Evolutionary conservation across 1,284 basidiomycete genomes (phyloP).

Genomic region (Quambalaria eucalypti): DNA sequence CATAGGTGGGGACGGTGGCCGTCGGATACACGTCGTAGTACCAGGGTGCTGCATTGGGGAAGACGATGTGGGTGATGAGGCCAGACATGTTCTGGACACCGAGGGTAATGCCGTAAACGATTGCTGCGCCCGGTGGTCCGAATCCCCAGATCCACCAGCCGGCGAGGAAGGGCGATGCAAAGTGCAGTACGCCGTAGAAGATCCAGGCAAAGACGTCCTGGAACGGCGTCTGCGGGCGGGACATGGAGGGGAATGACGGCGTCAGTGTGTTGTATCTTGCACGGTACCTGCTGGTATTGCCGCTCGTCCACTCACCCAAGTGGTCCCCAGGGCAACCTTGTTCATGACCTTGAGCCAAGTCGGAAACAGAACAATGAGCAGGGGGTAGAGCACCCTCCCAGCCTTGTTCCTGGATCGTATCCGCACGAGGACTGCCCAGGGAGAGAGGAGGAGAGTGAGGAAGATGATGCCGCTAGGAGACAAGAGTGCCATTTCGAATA

Average conservation of each 20-base stretch:
- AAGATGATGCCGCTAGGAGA: slow-evolving; percentile 13
- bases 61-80: slow-evolving; percentile 23
- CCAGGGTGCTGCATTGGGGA: slow-evolving; percentile 29
- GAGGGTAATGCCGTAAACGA: slow-evolving; percentile 19
- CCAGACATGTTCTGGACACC: slow-evolving; percentile 28
- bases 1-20: slow-evolving; percentile 19
- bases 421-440: slow-evolving; percentile 13
- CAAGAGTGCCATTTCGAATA: slow-evolving; percentile 11
- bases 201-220: slow-evolving; percentile 9
- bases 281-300: too few species aligned
- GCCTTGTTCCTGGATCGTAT: background rate
- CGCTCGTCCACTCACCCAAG: slow-evolving; percentile 5
- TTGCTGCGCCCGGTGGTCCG: slow-evolving; percentile 22
- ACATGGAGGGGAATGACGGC: background rate
- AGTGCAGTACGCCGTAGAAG: slow-evolving; percentile 14
- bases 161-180: slow-evolving; percentile 21
- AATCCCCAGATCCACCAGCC: slow-evolving; percentile 36
- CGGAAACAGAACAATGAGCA: slow-evolving; percentile 12
- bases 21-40: slow-evolving; percentile 21
- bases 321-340: slow-evolving; percentile 5
- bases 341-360: slow-evolving; percentile 8
- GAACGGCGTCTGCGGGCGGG: background rate
- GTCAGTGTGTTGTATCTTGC: too few species aligned
- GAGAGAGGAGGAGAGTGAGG: slow-evolving; percentile 15
- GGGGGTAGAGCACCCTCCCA: slow-evolving; percentile 9